A percentile compares a stretch with the other conserved stretches of the same genome.
Evolutionary conservation across 2,329 filamentous ascomycete species (phyloP).

Genomic region (Cadophora malorum): DNA sequence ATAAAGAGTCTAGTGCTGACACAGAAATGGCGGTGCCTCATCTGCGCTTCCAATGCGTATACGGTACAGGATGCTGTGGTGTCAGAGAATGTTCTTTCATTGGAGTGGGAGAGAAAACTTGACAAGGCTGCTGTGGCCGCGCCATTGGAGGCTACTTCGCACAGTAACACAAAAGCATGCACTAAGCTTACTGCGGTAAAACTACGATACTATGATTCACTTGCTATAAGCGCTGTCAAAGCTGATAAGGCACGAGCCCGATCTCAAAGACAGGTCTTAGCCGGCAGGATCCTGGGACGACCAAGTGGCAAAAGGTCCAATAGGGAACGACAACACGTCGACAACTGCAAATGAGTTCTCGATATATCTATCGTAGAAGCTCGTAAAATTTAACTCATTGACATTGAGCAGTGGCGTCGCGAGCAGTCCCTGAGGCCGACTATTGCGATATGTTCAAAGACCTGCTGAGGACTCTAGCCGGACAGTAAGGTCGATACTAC

Average conservation of each 20-base stretch:
- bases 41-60: background rate
- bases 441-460: too few relatives aligned
- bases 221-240: background rate
- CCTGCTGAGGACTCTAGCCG: too few relatives aligned
- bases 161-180: background rate
- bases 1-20: background rate
- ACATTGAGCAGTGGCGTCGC: too few relatives aligned
- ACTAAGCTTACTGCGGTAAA: background rate
- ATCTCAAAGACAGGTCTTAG: too few relatives aligned
- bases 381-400: too few relatives aligned
- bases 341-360: too few relatives aligned
- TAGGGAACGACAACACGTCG: too few relatives aligned
- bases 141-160: background rate
- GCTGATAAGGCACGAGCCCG: background rate
- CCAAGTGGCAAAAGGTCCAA: too few relatives aligned
- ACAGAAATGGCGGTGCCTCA: background rate
- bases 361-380: too few relatives aligned
- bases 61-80: background rate
- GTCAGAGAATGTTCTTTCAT: background rate
- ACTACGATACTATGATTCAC: background rate
- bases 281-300: too few relatives aligned
- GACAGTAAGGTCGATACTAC: too few relatives aligned
- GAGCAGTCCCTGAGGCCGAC: too few relatives aligned
- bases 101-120: background rate
- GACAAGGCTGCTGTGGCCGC: background rate